Base-by-base conservation (phyloP, 768 basidiomycete genomes). In the Rhodotorula kratochvilovae region DNA sequence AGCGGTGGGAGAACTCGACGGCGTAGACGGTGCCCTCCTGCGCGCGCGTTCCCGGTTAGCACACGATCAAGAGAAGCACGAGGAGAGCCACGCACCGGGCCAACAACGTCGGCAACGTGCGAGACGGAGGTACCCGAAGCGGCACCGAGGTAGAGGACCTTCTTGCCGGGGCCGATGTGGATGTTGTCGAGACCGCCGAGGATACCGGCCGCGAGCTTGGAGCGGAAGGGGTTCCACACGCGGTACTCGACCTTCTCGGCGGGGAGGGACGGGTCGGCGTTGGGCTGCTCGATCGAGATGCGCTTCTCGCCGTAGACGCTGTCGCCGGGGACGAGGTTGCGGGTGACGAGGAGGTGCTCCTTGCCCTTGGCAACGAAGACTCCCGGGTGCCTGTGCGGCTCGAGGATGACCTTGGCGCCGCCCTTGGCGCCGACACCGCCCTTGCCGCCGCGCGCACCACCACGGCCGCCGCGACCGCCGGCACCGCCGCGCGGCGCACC, bases 151-250 rank as follows among this genome's bases (percentile, higher is more conserved):
- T 98, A 99, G 67, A 99, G 83, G 57, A 98, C 95, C 84, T 96
- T 98, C 77, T 89, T 87, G 70, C 96, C 96, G 36, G 96, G 96
- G 66, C 84, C 85, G 79, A 99, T 92, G 82, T 85, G 93, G 77
- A 98, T 92, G 67, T 91, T 83, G 78, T 97, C 96, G 81, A 99
- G 83, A 78, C 96, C 96, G 73, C 93, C 91, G 70, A 98, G 84
- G 61, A 98, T 90, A 81, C 96, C 96, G 48, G 96, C 96, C 42
- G 96, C 96, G 76, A 99, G 81, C 84, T 98, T 99, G 79, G 86
- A 88, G 76, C 96, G 86, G 87, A 99, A 99, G 58, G 96, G 96
- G 83, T 99, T 99, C 96, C 96, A 99, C 42, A 99, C 96, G 66
- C 96, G 86, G 82, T 97, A 99, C 82, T 99, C 96, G 74, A 87